A percentile compares a stretch with the other conserved stretches of the same genome.
Evolutionary conservation across 2,329 filamentous ascomycete genomes (phyloP).

Genomic region (Sporothrix protearum): DNA sequence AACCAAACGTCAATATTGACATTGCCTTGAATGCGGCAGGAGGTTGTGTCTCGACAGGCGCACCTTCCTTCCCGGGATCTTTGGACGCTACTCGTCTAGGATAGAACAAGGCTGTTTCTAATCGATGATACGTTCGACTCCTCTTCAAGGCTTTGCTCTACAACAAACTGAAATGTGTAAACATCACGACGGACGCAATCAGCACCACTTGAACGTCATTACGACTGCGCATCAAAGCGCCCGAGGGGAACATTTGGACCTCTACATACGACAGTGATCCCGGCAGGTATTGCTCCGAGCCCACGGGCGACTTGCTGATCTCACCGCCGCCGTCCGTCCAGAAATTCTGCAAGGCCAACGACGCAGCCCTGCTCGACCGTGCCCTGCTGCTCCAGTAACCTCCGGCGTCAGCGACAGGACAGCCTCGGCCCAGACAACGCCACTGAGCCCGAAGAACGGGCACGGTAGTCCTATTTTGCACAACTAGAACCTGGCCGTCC

Average conservation of each 20-base stretch:
- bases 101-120: too few species aligned
- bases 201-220: too few species aligned
- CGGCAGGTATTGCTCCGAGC: neutral
- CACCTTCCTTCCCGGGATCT: too few species aligned
- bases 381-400: neutral
- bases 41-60: too few species aligned
- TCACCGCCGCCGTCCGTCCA: neutral
- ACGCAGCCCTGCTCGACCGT: neutral
- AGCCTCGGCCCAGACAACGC: neutral
- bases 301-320: neutral
- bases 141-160: too few species aligned
- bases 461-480: neutral
- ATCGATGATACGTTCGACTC: too few species aligned
- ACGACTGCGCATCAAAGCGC: too few species aligned
- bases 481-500: neutral
- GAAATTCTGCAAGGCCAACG: neutral
- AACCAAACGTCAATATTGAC: conserved; percentile 12
- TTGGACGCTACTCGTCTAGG: too few species aligned
- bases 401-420: neutral
- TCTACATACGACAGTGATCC: neutral
- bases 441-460: neutral
- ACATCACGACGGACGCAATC: too few species aligned
- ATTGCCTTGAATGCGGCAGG: too few species aligned
- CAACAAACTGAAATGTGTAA: too few species aligned
- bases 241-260: too few species aligned